phyloP scores from a whole-genome alignment of 805 yeast species.

The Monosporozyma siamensis region DNA sequence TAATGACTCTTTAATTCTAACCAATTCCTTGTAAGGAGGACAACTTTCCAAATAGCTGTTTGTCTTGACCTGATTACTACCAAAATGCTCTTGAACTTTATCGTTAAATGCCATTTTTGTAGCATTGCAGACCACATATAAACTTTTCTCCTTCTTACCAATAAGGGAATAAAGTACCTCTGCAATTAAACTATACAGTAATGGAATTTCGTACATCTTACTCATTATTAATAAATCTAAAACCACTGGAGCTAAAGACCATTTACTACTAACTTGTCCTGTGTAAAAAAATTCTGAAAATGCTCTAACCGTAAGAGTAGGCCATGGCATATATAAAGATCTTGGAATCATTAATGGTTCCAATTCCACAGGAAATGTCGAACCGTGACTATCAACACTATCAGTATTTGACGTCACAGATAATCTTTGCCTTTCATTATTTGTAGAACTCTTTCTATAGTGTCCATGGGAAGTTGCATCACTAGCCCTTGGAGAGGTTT shows the following conservation, averaged over 20 bases:
- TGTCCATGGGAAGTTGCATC: background rate
- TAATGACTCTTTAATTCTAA: slow-evolving; percentile 45
- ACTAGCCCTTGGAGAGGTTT: slow-evolving; percentile 1
- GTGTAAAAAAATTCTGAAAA: slow-evolving; percentile 67
- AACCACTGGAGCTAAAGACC: slow-evolving; percentile 60
- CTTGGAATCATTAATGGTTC: slow-evolving; percentile 64
- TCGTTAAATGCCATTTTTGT: slow-evolving; percentile 18
- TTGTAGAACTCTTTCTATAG: background rate
- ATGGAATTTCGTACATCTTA: slow-evolving; percentile 58
- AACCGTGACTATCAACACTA: slow-evolving; percentile 7
- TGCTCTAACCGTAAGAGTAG: slow-evolving; percentile 51
- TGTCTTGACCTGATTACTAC: slow-evolving; percentile 20
- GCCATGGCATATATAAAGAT: slow-evolving; percentile 57
- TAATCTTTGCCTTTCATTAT: slow-evolving; percentile 6
- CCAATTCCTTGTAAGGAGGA: slow-evolving; percentile 29
- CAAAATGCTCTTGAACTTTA: slow-evolving; percentile 15
- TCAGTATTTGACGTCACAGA: slow-evolving; percentile 9
- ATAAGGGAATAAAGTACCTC: slow-evolving; percentile 63
- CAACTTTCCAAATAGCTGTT: slow-evolving; percentile 18
- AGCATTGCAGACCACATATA: slow-evolving; percentile 24
- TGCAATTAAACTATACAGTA: slow-evolving; percentile 56
- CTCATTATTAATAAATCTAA: slow-evolving; percentile 55
- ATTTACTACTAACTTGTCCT: slow-evolving; percentile 66
- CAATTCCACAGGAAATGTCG: slow-evolving; percentile 25
- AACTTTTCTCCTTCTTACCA: slow-evolving; percentile 52